Percentiles rank a stretch among this genome's conserved stretches.
Conservation (phyloP, 345 rosid genomes). For the Hibiscus trionum region DNA sequence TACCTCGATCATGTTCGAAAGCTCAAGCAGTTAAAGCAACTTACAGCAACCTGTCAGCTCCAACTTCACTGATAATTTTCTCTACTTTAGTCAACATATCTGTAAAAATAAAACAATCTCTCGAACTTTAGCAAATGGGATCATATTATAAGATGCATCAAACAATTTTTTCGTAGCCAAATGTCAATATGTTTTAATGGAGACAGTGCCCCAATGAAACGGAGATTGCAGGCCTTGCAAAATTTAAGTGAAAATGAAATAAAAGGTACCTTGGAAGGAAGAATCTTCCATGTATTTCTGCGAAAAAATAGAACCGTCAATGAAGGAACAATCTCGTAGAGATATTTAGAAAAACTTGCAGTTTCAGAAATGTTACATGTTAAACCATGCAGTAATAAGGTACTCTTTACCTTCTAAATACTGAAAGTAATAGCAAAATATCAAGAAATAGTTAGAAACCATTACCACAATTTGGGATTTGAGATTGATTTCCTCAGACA, state of each 20-base stretch:
- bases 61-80: slow-evolving; percentile 50
- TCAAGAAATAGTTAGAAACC: background rate
- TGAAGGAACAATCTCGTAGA: background rate
- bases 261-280: slow-evolving; percentile 65
- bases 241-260: background rate
- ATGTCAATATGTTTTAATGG: background rate
- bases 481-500: slow-evolving; percentile 37
- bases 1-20: background rate
- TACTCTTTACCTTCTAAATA: background rate
- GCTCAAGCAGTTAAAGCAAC: background rate
- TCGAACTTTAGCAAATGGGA: slow-evolving; percentile 4
- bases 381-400: background rate
- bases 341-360: slow-evolving; percentile 7
- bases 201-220: background rate
- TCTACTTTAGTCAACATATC: slow-evolving; percentile 76
- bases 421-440: background rate
- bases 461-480: slow-evolving; percentile 74
- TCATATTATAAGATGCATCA: background rate
- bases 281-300: slow-evolving; percentile 85
- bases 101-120: slow-evolving; percentile 21
- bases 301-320: slow-evolving; percentile 18
- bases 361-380: slow-evolving; percentile 11
- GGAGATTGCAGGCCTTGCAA: background rate
- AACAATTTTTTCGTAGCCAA: background rate
- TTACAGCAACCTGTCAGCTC: slow-evolving; percentile 31